Base-by-base conservation (phyloP, 306 rosid species). In the Arachis stenosperma region DNA sequence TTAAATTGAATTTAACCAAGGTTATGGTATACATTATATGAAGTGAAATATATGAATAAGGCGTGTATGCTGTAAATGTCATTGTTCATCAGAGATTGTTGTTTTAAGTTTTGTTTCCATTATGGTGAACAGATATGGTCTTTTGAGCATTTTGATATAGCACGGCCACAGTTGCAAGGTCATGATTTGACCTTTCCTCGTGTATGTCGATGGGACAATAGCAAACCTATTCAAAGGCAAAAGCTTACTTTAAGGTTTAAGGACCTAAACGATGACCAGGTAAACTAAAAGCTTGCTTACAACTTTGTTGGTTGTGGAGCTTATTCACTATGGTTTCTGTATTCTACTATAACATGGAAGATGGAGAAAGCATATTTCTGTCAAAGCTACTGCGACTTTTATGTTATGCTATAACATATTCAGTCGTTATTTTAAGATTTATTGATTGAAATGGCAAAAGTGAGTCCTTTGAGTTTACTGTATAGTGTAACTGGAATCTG, bases 71-170 rank as follows among this genome's bases (percentile, higher is more conserved):
- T 56, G 47, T 64, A 7, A 10, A 52, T 74, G 67, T 65, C 51
- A 56, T 3, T 74, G 74, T 74, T 59, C 56, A 36, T 74, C 11
- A 39, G 37, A n/a, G 39, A 33, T 42, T 71, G n/a, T 76, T 43
- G 56, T 22, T 53, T 64, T 46, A 36, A 65, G 54, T 75, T 70
- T 43, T 15, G n/a, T 44, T 22, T 42, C 6, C n/a, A 14, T 65
- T 15, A 60, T 75, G 60, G 66, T n/a, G 22, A 65, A 72, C 81
- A 87, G 91, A 75, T 81, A 75, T 87, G 91, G 91, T 80, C 76
- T 53, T 84, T 82, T 67, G 91, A 87, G 69, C 91, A 87, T 76
- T 80, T 87, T 84, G 89, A 87, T 67, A 64, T 82, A 37, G 89
- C 86, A 29, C 80, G 89, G 53, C 89, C 91, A 64, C 50, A 61